Percentiles rank a stretch among this genome's conserved stretches.
Conservation (phyloP, 1,284 basidiomycete genomes). For the Sanghuangporus baumii region DNA sequence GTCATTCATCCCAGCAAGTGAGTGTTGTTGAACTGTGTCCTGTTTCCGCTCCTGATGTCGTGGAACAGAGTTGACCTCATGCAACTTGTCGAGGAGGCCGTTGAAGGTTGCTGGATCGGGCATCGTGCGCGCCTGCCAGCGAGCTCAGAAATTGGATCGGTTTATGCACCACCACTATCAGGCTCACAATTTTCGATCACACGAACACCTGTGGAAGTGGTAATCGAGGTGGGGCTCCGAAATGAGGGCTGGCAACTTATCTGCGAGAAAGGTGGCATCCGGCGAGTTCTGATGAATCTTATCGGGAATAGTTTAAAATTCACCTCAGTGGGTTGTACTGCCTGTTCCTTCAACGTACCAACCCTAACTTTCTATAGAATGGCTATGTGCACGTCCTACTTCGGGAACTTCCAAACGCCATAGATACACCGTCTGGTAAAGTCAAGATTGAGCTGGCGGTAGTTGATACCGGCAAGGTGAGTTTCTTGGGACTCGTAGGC, state of each 20-base stretch:
- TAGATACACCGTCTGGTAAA: slow-evolving; percentile 46
- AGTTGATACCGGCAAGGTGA: slow-evolving; percentile 84
- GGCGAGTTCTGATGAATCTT: slow-evolving; percentile 91
- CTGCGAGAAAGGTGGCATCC: slow-evolving; percentile 90
- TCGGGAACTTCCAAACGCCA: slow-evolving; percentile 59
- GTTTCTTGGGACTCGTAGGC: slow-evolving; percentile 4
- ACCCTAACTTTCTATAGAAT: slow-evolving; percentile 38
- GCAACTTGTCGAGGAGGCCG: slow-evolving; percentile 90
- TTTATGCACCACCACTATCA: slow-evolving; percentile 78
- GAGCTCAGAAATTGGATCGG: slow-evolving; percentile 82
- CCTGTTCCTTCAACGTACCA: background rate
- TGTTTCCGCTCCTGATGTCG: background rate
- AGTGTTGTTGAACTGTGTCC: slow-evolving; percentile 22
- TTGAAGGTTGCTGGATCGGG: slow-evolving; percentile 94
- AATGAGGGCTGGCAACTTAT: slow-evolving; percentile 81
- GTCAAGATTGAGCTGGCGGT: slow-evolving; percentile 84
- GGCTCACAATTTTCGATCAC: slow-evolving; percentile 27
- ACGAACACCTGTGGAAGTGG: slow-evolving; percentile 68
- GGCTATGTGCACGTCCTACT: slow-evolving; percentile 87
- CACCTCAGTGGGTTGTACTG: slow-evolving; percentile 51
- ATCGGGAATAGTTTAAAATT: slow-evolving; percentile 96
- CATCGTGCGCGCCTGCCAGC: slow-evolving; percentile 75
- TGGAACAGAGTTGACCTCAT: slow-evolving; percentile 72
- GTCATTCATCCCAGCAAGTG: slow-evolving; percentile 66
- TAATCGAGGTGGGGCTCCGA: slow-evolving; percentile 80